Evolutionary conservation across 2,329 filamentous ascomycete species (phyloP), one percentile per base, ranked within the genome.

Genomic region (Sporothrix humicola): DNA sequence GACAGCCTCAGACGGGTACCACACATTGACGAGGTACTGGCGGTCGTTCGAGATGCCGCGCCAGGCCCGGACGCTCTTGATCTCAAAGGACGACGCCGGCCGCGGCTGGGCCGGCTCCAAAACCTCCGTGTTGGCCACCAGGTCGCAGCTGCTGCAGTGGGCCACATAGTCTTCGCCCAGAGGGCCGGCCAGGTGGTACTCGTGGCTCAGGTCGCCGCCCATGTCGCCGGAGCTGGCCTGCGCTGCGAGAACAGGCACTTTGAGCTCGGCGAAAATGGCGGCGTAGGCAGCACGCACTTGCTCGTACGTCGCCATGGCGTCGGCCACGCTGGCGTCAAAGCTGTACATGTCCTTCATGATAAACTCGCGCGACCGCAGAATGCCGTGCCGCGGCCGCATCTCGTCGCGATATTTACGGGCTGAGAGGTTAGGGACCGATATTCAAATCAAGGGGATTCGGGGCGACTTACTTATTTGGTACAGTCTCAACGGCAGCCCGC

Each of bases 261-360:
- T 94, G 48, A 99, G 85, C 74, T 97, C 93, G 61, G 92, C 84
- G 78, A 99, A 97, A 69, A 99, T 88, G 20, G 86, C 86, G 13
- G 85, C 86, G 80, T 99, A 99, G 1, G 92, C 92, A 52, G 82
- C 81, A 69, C 92, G 89, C 2, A 97, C 94, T 58, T 90, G 83
- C 7, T 89, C 82, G 77, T 99, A 99, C 0, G 95, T 97, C 69
- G 88, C 83, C n/a, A 95, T 84, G 1, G 95, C 95, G n/a, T 88
- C 84, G 37, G 88, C 83, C 0, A 85, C 80, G 3, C 87, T 91
- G 50, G 87, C 83, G 79, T 99, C 96, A 79, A 99, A 99, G 0
- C 95, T 98, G 81, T 99, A 99, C 0, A 99, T 87, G 81, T 99
- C 96, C 82, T 99, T 99, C 96, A 99, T 99, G 77, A 94, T 83